Base-by-base conservation (phyloP, 2,329 filamentous ascomycete genomes). In the Ophiocordyceps camponoti-floridani region DNA sequence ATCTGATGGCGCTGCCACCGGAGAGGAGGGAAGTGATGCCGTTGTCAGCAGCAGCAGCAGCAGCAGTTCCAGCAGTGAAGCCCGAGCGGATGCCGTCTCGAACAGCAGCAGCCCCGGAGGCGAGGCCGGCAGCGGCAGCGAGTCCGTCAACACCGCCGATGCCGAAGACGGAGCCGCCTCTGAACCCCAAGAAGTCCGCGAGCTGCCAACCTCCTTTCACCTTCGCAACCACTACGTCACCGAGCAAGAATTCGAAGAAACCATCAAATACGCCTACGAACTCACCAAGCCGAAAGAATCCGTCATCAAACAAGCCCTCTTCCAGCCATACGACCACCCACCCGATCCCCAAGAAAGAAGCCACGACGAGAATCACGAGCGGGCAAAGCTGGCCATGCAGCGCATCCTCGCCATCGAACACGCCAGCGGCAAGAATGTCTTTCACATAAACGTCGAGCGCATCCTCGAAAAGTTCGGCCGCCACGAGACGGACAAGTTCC, bases 401-500 rank as follows among this genome's bases (percentile, higher is more conserved):
- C 80, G 88, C 45, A 95, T 98, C 59, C 75, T 85, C 1, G 73
- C 76, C 40, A 67, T 98, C 45, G 72, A 73, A 38, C 87, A 93
- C 55, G 81, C 78, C 53, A 89, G 76, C 60, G 79, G 75, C 52
- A 82, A 82, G 61, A 85, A 94, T 56, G 75, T 77, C 44, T 78
- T 80, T 53, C 80, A 87, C 52, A 77, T 84, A 57, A 95, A 95
- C 58, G 81, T 89, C 53, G 73, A 79, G 52, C 79, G 86, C 49
- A 93, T 88, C 61, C 74, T 98, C 51, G 75, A 88, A 48, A 80
- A 77, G 3, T 95, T 98, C 56, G 91, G 91, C 43, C 79, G 91
- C 43, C 91, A 98, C 69, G 77, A 82, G 53, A 98, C 91, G 1
- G 91, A 98, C 62, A 54, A 62, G 9, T 59, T 64, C 4, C 72